These are phyloP conservation scores for Termitomyces sp. DNA, from an alignment of 768 basidiomycete genomes.

Conservation along the genomic window DNA sequence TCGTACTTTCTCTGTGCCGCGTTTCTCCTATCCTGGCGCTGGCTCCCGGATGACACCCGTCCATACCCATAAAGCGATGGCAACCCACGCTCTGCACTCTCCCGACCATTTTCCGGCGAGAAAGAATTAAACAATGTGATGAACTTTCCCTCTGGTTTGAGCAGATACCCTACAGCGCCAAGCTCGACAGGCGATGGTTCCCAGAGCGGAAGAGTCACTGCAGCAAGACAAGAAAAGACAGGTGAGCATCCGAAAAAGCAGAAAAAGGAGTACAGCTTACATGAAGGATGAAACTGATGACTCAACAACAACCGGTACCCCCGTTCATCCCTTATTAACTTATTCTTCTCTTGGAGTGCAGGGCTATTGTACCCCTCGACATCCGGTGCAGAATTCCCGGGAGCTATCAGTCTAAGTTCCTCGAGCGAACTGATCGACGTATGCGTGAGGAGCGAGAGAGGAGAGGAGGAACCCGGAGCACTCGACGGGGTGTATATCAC, in stretches of 20 bases:
- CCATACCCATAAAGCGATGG: conserved; percentile 61
- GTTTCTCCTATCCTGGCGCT: conserved; percentile 52
- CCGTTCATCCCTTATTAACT: conserved; percentile 51
- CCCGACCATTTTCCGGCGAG: conserved; percentile 41
- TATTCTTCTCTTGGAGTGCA: conserved; percentile 27
- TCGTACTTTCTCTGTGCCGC: conserved; percentile 54
- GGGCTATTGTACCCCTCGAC: conserved; percentile 26
- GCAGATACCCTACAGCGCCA: conserved; percentile 73
- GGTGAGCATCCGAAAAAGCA: background rate
- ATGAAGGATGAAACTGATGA: conserved; percentile 63
- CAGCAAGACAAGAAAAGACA: background rate
- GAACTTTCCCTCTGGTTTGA: conserved; percentile 62
- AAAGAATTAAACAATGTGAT: conserved; percentile 68
- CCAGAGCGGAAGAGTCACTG: conserved; percentile 70
- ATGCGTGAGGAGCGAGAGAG: conserved; percentile 22
- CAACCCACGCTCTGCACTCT: conserved; percentile 37
- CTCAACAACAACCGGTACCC: conserved; percentile 60
- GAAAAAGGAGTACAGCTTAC: conserved; percentile 31
- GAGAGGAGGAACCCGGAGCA: conserved; percentile 13
- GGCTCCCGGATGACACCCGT: conserved; percentile 36
- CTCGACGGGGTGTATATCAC: conserved; percentile 25
- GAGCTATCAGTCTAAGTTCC: background rate
- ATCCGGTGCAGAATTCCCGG: conserved; percentile 5
- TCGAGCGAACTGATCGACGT: conserved; percentile 21
- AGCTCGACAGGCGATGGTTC: conserved; percentile 53